Evolutionary conservation across 345 rosid genomes (phyloP).

Genomic region (Brassica juncea): DNA sequence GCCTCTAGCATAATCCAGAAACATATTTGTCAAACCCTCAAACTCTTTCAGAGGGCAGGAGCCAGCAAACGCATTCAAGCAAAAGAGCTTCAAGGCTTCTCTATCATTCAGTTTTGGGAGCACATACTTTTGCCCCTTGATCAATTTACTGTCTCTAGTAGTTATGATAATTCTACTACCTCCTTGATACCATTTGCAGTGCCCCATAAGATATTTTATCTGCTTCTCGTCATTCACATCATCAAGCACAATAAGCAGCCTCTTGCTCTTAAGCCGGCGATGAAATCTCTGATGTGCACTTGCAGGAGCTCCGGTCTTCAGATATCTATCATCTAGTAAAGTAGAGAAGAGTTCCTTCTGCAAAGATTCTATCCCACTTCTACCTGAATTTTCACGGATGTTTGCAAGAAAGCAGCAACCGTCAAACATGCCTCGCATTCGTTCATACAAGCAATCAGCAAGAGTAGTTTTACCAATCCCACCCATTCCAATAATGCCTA

Average conservation of each 20-base stretch:
- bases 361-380: constrained; percentile 20
- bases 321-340: neutral
- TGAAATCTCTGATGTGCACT: constrained; percentile 31
- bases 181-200: constrained; percentile 34
- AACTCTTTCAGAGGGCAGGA: constrained; percentile 10
- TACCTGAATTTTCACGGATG: constrained; percentile 38
- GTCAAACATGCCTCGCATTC: constrained; percentile 41
- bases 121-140: constrained; percentile 31
- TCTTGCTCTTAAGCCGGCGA: constrained; percentile 28
- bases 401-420: constrained; percentile 45
- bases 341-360: constrained; percentile 25
- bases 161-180: constrained; percentile 42
- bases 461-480: too few species aligned
- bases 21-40: constrained; percentile 25
- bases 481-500: too few species aligned
- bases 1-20: constrained; percentile 41
- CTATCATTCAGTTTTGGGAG: constrained; percentile 26
- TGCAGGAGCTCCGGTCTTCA: constrained; percentile 18
- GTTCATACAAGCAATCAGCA: constrained; percentile 45
- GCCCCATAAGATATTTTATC: constrained; percentile 20
- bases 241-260: constrained; percentile 42
- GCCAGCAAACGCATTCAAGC: constrained; percentile 24
- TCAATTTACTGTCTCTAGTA: constrained; percentile 36
- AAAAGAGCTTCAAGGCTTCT: constrained; percentile 42
- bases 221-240: constrained; percentile 37